Evolutionary conservation across 768 basidiomycete species (phyloP).

Genomic region (Agaricus subrufescens): DNA sequence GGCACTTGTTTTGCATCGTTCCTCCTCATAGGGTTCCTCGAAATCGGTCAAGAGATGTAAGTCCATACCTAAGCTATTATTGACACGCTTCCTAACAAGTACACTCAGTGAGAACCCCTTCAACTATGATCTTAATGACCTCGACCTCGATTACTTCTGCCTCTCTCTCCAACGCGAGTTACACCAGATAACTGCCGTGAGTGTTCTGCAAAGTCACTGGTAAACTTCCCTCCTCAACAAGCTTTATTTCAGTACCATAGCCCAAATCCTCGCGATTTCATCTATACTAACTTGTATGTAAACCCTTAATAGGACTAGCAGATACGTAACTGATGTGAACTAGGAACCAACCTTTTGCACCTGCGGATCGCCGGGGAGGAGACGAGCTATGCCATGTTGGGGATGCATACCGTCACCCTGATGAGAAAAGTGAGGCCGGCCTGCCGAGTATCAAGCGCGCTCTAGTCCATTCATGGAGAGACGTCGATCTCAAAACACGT

Average conservation of each 20-base stretch:
- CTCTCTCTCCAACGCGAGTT: slow-evolving; percentile 62
- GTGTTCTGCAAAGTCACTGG: slow-evolving; percentile 18
- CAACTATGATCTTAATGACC: slow-evolving; percentile 64
- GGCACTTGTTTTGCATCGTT: slow-evolving; percentile 61
- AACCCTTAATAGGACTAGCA: background rate
- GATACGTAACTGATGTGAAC: background rate
- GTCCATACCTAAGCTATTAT: slow-evolving; percentile 5
- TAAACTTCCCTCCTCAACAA: background rate
- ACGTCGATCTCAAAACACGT: slow-evolving; percentile 34
- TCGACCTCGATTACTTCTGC: slow-evolving; percentile 69
- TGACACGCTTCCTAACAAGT: background rate
- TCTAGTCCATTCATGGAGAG: slow-evolving; percentile 37
- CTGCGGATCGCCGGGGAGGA: slow-evolving; percentile 54
- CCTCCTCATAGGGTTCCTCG: slow-evolving; percentile 61
- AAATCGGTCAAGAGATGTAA: slow-evolving; percentile 65
- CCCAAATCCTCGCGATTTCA: slow-evolving; percentile 45
- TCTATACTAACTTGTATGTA: slow-evolving; percentile 43
- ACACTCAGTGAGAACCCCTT: slow-evolving; percentile 56
- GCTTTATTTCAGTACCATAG: slow-evolving; percentile 42
- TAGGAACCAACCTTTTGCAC: slow-evolving; percentile 69
- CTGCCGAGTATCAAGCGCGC: slow-evolving; percentile 33
- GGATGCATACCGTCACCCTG: slow-evolving; percentile 28
- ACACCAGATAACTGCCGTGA: slow-evolving; percentile 66
- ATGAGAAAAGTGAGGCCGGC: slow-evolving; percentile 24
- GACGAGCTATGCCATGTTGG: slow-evolving; percentile 41